A percentile compares a stretch with the other conserved stretches of the same genome.
Evolutionary conservation across 441 rosid genomes (phyloP).

Genomic region (Pelargonium australe): DNA sequence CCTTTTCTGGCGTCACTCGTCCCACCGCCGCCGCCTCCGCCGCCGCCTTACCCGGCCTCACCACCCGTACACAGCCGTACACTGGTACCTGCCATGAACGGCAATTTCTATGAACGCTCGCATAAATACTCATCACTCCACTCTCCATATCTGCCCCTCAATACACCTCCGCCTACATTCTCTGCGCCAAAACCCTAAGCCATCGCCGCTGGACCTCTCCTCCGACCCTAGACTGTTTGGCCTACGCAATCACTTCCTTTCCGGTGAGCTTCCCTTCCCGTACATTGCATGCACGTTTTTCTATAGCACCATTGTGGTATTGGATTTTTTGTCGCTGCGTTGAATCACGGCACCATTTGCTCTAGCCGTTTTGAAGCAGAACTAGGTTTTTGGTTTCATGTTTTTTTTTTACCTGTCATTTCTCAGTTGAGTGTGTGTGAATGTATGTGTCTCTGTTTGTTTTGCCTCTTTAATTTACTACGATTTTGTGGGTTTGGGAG

Average conservation of each 20-base stretch:
- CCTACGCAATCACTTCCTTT: background rate
- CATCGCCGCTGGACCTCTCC: constrained; percentile 16
- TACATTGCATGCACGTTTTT: background rate
- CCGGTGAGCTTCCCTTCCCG: constrained; percentile 24
- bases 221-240: background rate
- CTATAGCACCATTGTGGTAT: background rate
- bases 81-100: constrained; percentile 16
- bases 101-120: constrained; percentile 18
- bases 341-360: background rate
- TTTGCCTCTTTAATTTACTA: too few relatives aligned
- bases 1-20: too few relatives aligned
- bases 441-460: too few relatives aligned
- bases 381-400: background rate
- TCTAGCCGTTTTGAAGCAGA: background rate
- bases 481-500: too few relatives aligned
- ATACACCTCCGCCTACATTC: constrained; percentile 12
- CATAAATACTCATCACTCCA: constrained; percentile 17
- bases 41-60: too few relatives aligned
- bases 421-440: too few relatives aligned
- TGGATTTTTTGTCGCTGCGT: background rate
- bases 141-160: constrained; percentile 11
- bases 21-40: too few relatives aligned
- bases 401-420: too few relatives aligned
- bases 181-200: constrained; percentile 14
- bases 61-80: too few relatives aligned